phyloP scores from a whole-genome alignment of 805 yeast species.

The Zygoascus tannicola region DNA sequence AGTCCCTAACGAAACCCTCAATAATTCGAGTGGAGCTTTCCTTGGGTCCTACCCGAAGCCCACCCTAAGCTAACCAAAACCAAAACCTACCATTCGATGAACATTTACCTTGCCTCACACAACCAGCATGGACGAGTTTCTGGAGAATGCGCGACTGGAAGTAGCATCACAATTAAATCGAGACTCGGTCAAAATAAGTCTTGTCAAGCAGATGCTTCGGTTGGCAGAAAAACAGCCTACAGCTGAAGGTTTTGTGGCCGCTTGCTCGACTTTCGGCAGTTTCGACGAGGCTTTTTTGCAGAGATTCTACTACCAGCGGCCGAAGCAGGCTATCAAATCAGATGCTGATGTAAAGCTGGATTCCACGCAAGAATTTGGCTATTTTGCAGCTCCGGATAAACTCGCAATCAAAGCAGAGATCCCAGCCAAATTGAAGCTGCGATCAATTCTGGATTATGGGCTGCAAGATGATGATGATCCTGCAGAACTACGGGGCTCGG shows the following conservation, averaged over 20 bases:
- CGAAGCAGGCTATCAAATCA: too few species aligned
- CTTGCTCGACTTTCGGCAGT: conserved; percentile 21
- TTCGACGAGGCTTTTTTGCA: conserved; percentile 17
- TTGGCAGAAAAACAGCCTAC: conserved; percentile 13
- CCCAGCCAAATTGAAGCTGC: neutral
- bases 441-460: conserved; percentile 2
- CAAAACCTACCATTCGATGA: too few species aligned
- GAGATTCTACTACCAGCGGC: conserved; percentile 11
- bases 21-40: too few species aligned
- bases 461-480: too few species aligned
- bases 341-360: too few species aligned
- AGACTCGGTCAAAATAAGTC: conserved; percentile 11
- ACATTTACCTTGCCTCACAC: too few species aligned
- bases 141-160: conserved; percentile 4
- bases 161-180: conserved; percentile 19
- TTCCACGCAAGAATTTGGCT: too few species aligned
- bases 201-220: conserved; percentile 15
- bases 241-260: conserved; percentile 13
- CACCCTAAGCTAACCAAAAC: too few species aligned
- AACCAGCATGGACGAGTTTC: neutral
- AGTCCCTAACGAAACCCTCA: too few species aligned
- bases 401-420: neutral
- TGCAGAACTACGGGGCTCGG: too few species aligned
- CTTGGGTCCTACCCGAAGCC: too few species aligned
- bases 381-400: too few species aligned